Conservation (phyloP, 2,329 filamentous ascomycete genomes). For the Ceratocystis albifundus region DNA sequence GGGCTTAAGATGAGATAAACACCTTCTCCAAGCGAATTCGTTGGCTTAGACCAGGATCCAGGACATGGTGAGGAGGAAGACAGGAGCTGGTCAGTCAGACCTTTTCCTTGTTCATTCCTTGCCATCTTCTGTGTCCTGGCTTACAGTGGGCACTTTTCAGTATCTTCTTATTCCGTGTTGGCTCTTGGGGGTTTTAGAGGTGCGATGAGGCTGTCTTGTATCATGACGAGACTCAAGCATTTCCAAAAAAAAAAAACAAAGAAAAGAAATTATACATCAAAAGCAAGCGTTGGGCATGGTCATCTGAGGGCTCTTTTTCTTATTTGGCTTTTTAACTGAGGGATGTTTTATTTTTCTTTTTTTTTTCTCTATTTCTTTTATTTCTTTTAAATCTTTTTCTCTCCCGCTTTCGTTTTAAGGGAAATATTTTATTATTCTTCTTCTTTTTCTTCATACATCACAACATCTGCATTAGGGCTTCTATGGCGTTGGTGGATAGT, state of each 20-base stretch:
- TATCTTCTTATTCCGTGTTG: slow-evolving; percentile 4
- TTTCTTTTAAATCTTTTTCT: slow-evolving; percentile 10
- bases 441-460: slow-evolving; percentile 15
- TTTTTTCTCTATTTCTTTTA: not conserved
- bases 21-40: slow-evolving; percentile 21
- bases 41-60: slow-evolving; percentile 14
- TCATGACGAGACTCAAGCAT: not conserved
- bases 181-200: slow-evolving; percentile 1
- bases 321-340: slow-evolving; percentile 3
- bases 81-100: not conserved
- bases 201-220: not conserved
- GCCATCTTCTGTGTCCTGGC: not conserved
- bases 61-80: not conserved
- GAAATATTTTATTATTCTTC: not conserved
- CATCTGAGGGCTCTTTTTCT: slow-evolving; percentile 14
- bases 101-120: not conserved
- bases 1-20: slow-evolving; percentile 24
- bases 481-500: slow-evolving; percentile 20
- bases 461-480: slow-evolving; percentile 21
- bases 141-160: slow-evolving; percentile 17
- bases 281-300: not conserved
- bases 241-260: not conserved
- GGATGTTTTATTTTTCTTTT: not conserved
- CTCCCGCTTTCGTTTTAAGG: not conserved
- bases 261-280: slow-evolving; percentile 4